Evolutionary conservation across 805 yeast species (phyloP), one percentile per base, ranked within the genome.

Genomic region (Ogataea methanolica): DNA sequence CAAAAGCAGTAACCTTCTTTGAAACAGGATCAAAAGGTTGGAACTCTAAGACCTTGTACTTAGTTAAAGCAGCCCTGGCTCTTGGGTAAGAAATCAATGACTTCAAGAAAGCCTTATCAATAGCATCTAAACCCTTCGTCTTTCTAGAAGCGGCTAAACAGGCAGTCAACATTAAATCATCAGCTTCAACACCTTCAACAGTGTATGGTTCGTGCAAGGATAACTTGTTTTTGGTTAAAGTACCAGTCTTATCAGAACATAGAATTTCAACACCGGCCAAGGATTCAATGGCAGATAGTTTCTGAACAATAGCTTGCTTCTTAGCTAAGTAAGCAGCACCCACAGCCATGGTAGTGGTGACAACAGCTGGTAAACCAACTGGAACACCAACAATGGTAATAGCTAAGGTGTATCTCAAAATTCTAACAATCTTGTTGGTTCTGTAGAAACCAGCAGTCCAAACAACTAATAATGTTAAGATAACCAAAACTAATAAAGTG

Each of bases 321-420:
- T 89, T 88, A 65, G 97, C 97, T 68, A 90, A 79, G 85, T 90
- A 89, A 70, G 97, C 96, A 72, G 97, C 97, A 84, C 97, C 97
- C 74, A 91, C 97, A 73, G 97, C 97, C 97, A 90, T 89, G 72
- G 97, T 90, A 65, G 96, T 90, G 79, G 97, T 90, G 61, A 89
- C 96, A 68, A 90, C 97, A 71, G 96, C 96, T 73, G 97, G 97
- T 71, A 90, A 83, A 87, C 97, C 97, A 60, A 90, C 97, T 72
- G 97, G 97, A 63, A 90, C 97, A 85, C 97, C 97, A 63, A 90
- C 85, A 75, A 90, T 88, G 77, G 96, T 90, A 72, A 90, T 89
- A 61, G 96, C 97, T 70, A 90, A 77, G 63, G 96, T 85, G 85
- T 83, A 87, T 78, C 96, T 82, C 72, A 90, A 79, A 75, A 90